Base-by-base conservation (phyloP, 768 basidiomycete species). In the Macrolepiota fuliginosa region DNA sequence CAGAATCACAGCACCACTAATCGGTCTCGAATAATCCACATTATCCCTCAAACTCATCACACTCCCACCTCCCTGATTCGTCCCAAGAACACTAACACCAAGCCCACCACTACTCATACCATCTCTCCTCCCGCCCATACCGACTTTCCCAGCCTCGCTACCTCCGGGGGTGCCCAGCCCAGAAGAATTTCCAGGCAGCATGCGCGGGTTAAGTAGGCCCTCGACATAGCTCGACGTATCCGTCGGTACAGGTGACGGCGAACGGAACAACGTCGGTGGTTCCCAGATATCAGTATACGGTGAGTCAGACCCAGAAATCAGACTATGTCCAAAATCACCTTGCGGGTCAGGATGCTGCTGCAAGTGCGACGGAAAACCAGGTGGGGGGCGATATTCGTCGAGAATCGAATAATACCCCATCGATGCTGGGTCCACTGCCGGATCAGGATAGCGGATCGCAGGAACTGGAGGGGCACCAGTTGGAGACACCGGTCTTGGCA, bases 21-120 rank as follows among this genome's bases (percentile, higher is more conserved):
- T 76, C 17, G 76, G 74, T 51, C 77, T 68, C 32, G 76, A 73
- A 63, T 78, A 78, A 58, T 78, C 77, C 49, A 76, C 73, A 62
- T 78, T 63, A 64, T 78, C 77, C 47, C 76, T 69, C 52, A 78
- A 67, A 68, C 77, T 78, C 37, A 71, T 63, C 27, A 66, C 62
- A 65, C 73, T 78, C 2, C 71, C 71, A 7, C 72, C 53, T 64
- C 29, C 68, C 61, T 15, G 67, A 68, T 15, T 65, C 64, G 19
- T 58, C 65, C 25, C 65, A 54, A 22, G 56, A 61, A 61, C 59
- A 64, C 17, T 64, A 62, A 13, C 72, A 46, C 37, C 40, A 3
- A 27, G 12, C 25, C 29, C 40, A 24, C 15, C 39, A 27, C 39
- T n/a, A n/a, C n/a, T n/a, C n/a, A n/a, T 35, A 29, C 52, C 32